Conservation (phyloP, 495 filamentous ascomycete genomes). For the Aspergillus mulundensis region DNA sequence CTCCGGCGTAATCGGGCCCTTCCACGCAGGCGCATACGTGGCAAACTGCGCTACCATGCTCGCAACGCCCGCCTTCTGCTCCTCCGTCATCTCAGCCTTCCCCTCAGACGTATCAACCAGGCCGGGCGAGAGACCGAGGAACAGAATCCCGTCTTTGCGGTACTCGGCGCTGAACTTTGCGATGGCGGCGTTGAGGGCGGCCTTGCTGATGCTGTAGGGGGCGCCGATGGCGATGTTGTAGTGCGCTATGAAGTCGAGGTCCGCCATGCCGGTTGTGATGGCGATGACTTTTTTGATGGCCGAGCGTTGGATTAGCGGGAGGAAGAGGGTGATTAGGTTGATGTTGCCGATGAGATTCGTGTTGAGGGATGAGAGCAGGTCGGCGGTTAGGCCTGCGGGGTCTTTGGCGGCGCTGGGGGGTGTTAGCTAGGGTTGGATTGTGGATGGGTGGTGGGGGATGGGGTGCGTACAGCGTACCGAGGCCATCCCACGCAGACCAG, state of each 20-base stretch:
- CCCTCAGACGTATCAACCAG: neutral
- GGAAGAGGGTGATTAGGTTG: conserved; percentile 50
- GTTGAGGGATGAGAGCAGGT: conserved; percentile 20
- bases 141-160: conserved; percentile 47
- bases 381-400: neutral
- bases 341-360: conserved; percentile 46
- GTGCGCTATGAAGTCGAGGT: conserved; percentile 39
- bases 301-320: conserved; percentile 49
- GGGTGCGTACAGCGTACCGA: conserved; percentile 1
- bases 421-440: neutral
- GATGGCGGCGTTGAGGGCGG: conserved; percentile 39
- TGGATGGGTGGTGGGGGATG: too few relatives aligned
- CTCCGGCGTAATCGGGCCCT: neutral
- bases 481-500: neutral
- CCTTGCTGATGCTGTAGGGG: conserved; percentile 41
- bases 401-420: neutral
- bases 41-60: neutral
- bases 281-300: conserved; percentile 51
- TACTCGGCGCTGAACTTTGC: conserved; percentile 50
- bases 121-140: conserved; percentile 13
- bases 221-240: conserved; percentile 21
- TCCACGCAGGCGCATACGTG: neutral
- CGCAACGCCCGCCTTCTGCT: neutral
- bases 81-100: neutral
- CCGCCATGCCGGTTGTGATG: conserved; percentile 47